These are phyloP conservation scores for Capronia americana DNA, from an alignment of 2,329 filamentous ascomycete species.

Conservation along the genomic window DNA sequence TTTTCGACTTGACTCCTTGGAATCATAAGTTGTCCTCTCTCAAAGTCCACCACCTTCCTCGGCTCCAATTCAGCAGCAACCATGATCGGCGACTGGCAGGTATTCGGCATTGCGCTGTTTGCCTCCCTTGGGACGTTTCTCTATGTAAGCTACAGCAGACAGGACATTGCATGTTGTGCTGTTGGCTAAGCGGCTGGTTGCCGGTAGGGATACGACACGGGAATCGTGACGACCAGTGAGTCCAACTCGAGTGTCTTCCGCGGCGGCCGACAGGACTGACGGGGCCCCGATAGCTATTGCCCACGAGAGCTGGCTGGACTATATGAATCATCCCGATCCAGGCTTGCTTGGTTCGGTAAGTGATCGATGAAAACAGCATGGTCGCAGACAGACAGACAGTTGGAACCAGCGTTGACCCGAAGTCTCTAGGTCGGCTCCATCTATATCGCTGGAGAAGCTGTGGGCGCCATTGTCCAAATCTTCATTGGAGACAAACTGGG, in stretches of 20 bases:
- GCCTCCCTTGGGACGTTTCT: conserved; percentile 11
- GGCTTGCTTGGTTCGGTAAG: conserved; percentile 21
- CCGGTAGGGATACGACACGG: conserved; percentile 63
- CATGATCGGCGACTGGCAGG: not conserved
- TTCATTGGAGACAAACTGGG: conserved; percentile 60
- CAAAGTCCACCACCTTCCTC: no score
- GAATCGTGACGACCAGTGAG: conserved; percentile 63
- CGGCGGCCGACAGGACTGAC: conserved; percentile 39
- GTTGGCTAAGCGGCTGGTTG: not conserved
- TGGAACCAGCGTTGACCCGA: not conserved
- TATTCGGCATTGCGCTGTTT: conserved; percentile 7
- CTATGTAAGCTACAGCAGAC: not conserved
- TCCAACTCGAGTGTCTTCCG: conserved; percentile 40
- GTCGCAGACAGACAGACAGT: no score
- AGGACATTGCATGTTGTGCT: not conserved
- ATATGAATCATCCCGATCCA: conserved; percentile 59
- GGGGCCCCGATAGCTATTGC: conserved; percentile 55
- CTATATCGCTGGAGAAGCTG: conserved; percentile 65
- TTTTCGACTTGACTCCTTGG: no score
- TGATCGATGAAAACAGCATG: not conserved
- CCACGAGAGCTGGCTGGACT: conserved; percentile 64
- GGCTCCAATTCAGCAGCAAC: no score
- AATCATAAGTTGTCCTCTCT: no score
- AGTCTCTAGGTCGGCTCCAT: conserved; percentile 61
- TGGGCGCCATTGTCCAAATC: conserved; percentile 61